A percentile compares a stretch with the other conserved stretches of the same genome.
Conservation (phyloP, 352 stramenopile species). For the Phytophthora fragariaefolia region DNA sequence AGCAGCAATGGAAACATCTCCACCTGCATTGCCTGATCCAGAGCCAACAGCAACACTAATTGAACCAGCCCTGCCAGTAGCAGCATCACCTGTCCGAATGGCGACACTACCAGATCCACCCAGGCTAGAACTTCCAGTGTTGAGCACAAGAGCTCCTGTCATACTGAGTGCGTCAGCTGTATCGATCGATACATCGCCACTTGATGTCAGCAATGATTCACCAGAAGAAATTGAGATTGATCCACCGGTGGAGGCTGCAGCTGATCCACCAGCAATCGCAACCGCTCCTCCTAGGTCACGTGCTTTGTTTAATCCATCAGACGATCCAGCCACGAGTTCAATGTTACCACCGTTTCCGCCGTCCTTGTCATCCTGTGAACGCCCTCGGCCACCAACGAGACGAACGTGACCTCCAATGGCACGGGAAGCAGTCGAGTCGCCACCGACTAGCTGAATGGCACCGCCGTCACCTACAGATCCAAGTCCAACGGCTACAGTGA, state of each 20-base stretch:
- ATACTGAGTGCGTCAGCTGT: slow-evolving; percentile 38
- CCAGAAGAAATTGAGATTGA: slow-evolving; percentile 54
- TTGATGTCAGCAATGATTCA: slow-evolving; percentile 42
- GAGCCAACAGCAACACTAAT: slow-evolving; percentile 57
- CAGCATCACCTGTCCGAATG: slow-evolving; percentile 51
- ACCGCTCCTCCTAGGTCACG: slow-evolving; percentile 49
- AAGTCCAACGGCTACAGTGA: slow-evolving; percentile 58
- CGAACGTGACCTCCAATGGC: slow-evolving; percentile 50
- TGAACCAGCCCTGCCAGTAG: slow-evolving; percentile 42
- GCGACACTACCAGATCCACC: slow-evolving; percentile 52
- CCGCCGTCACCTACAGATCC: slow-evolving; percentile 61
- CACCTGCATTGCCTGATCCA: slow-evolving; percentile 40
- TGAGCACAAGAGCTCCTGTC: slow-evolving; percentile 45
- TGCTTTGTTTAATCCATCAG: slow-evolving; percentile 45
- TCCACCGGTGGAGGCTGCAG: slow-evolving; percentile 49
- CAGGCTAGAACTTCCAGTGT: slow-evolving; percentile 41
- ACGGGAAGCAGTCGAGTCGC: slow-evolving; percentile 48
- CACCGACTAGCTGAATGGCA: slow-evolving; percentile 49
- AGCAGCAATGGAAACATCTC: slow-evolving; percentile 52
- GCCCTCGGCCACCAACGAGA: slow-evolving; percentile 56
- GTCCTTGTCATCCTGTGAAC: slow-evolving; percentile 54
- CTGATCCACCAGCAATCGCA: slow-evolving; percentile 48
- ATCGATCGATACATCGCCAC: slow-evolving; percentile 48
- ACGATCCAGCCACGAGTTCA: slow-evolving; percentile 52
- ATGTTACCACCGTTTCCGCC: slow-evolving; percentile 66